Evolutionary conservation across 2,329 filamentous ascomycete genomes (phyloP), one percentile per base, ranked within the genome.

Genomic region (Paracoccidioides brasiliensis): DNA sequence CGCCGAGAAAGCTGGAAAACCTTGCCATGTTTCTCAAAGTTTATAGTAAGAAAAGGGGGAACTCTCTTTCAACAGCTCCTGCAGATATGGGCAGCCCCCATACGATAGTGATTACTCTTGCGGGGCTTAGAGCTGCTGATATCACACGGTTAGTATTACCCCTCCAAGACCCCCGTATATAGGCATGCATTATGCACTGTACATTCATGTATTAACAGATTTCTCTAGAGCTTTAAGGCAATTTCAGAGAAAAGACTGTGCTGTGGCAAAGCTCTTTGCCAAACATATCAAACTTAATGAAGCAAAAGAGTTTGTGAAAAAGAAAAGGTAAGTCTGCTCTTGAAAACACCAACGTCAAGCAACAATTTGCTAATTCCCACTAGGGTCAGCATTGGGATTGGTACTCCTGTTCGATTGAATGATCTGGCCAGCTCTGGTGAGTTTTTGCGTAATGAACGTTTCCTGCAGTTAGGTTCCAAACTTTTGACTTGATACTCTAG

Each of bases 261-360:
- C 81, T 48, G 84, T 98, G 1, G 86, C 88, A 2, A 98, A 98
- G 70, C 76, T 98, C 67, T 98, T 98, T 70, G 91, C 93, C 37
- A 98, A 98, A 71, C 93, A 98, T 70, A 95, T 98, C 76, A 98
- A 98, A 73, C 72, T 98, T 9, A 81, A 88, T 54, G 91, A 97
- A 64, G 87, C 90, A 38, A 82, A 90, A 53, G 78, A 85, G 57
- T 87, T 86, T 66, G 81, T 95, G 44, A 79, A 86, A 64, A 80
- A 76, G 59, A 76, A 75, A 53, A 78, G 77, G 75, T 78, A 67
- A 45, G 69, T 62, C 42, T 35, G 22, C 22, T 32, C 12, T 30
- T n/a, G 14, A 42, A 32, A 42, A 52, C 22, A 22, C 22, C 22
- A 38, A 32, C 32, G 10, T 30, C n/a, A 37, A 33, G 40, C 32